These are phyloP conservation scores for Mycosarcoma mackinlayi DNA, from an alignment of 1,284 basidiomycete genomes.

Conservation along the genomic window DNA sequence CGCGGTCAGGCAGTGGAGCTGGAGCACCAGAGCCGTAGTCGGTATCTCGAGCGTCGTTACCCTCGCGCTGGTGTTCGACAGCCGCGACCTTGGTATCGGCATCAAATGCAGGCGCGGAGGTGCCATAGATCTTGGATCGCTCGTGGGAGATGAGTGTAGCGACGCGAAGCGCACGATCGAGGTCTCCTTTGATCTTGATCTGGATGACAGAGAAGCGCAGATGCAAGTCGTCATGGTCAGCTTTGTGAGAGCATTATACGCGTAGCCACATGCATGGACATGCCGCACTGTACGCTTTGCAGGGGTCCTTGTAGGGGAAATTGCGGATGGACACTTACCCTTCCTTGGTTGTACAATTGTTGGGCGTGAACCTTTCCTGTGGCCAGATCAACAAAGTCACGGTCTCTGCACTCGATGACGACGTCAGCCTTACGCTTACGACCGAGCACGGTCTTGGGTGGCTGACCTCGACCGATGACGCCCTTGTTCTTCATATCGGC, in stretches of 20 bases:
- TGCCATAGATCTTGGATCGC: constrained; percentile 59
- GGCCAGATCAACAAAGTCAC: constrained; percentile 62
- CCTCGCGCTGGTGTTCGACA: constrained; percentile 38
- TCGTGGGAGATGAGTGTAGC: constrained; percentile 58
- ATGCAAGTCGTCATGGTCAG: not conserved
- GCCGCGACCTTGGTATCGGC: constrained; percentile 15
- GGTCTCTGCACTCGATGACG: constrained; percentile 62
- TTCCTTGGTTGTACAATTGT: constrained; percentile 53
- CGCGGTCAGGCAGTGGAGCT: constrained; percentile 50
- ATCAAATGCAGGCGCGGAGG: constrained; percentile 19
- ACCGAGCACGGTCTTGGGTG: constrained; percentile 56
- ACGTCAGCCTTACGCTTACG: constrained; percentile 61
- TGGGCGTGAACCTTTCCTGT: constrained; percentile 59
- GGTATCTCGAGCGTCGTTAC: constrained; percentile 12
- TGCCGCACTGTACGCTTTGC: no score
- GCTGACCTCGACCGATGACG: constrained; percentile 56
- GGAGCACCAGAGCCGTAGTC: constrained; percentile 55
- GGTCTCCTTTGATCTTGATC: constrained; percentile 61
- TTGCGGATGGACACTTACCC: constrained; percentile 36
- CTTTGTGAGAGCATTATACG: not conserved
- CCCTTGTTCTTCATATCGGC: constrained; percentile 52
- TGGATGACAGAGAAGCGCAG: constrained; percentile 1
- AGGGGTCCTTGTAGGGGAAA: no score
- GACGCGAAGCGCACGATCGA: constrained; percentile 57
- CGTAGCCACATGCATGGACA: no score